Percentiles rank a stretch among this genome's conserved stretches.
Conservation (phyloP, 2,329 filamentous ascomycete genomes). For the Talaromyces sp. region DNA sequence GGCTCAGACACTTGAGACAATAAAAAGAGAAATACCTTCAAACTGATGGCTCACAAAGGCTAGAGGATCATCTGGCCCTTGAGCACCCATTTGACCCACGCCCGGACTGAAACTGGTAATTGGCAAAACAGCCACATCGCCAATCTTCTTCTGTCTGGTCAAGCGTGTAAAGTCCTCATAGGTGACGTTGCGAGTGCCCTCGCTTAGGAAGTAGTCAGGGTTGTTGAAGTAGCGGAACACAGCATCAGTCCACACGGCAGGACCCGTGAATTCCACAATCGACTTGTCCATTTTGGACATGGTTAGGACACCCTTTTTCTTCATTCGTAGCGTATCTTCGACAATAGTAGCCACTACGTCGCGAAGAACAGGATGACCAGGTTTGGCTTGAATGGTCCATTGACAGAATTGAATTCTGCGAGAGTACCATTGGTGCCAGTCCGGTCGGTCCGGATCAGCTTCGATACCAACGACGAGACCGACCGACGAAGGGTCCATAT, state of each 20-base stretch:
- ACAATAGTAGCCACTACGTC: slow-evolving; percentile 86
- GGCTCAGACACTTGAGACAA: background rate
- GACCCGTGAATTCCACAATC: slow-evolving; percentile 91
- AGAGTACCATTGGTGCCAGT: slow-evolving; percentile 96
- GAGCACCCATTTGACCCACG: slow-evolving; percentile 86
- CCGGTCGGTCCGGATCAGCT: slow-evolving; percentile 85
- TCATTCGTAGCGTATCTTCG: slow-evolving; percentile 70
- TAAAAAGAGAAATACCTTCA: slow-evolving; percentile 59
- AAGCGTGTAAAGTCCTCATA: slow-evolving; percentile 90
- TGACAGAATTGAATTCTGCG: slow-evolving; percentile 97
- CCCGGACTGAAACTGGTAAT: slow-evolving; percentile 98
- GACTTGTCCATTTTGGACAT: slow-evolving; percentile 62
- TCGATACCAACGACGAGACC: slow-evolving; percentile 93
- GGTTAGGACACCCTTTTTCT: slow-evolving; percentile 62
- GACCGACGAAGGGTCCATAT: slow-evolving; percentile 71
- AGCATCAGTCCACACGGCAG: slow-evolving; percentile 87
- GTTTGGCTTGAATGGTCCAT: slow-evolving; percentile 96
- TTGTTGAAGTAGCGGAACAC: slow-evolving; percentile 95
- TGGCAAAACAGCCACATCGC: slow-evolving; percentile 87
- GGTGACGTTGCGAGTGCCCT: slow-evolving; percentile 68
- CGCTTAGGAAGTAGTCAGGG: slow-evolving; percentile 63
- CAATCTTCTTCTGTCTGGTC: slow-evolving; percentile 75
- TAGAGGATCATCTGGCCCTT: slow-evolving; percentile 86
- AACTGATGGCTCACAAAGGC: slow-evolving; percentile 97
- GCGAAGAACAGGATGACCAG: slow-evolving; percentile 85